These are phyloP conservation scores for Huiozyma sinensis DNA, from an alignment of 805 yeast species.

Conservation along the genomic window DNA sequence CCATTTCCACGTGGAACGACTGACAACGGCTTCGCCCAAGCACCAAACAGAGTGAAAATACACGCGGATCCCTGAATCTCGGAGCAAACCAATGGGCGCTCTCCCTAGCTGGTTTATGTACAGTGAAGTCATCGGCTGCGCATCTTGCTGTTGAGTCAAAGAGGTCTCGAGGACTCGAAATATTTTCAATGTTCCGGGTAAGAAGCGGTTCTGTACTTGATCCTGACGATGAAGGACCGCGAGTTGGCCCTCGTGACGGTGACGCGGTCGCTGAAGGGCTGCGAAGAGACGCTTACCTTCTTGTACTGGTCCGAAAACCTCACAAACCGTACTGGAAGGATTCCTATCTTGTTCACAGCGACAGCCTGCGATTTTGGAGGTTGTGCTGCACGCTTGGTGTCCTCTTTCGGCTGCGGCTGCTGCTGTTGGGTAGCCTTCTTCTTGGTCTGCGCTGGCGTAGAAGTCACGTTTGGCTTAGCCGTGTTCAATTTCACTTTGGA, in stretches of 20 bases:
- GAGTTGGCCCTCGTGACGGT: slow-evolving; percentile 20
- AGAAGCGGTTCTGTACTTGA: slow-evolving; percentile 6
- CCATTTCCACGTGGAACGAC: too few species aligned
- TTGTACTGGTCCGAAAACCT: slow-evolving; percentile 29
- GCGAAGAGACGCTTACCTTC: slow-evolving; percentile 32
- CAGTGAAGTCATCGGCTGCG: too few species aligned
- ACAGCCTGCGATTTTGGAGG: slow-evolving; percentile 1
- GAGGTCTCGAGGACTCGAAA: not conserved
- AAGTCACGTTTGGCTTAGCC: slow-evolving; percentile 3
- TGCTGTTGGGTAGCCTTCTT: slow-evolving; percentile 8
- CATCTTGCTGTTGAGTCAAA: too few species aligned
- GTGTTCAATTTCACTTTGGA: slow-evolving; percentile 11
- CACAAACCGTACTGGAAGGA: slow-evolving; percentile 33
- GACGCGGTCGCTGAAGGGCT: slow-evolving; percentile 30
- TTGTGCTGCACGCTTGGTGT: slow-evolving; percentile 3
- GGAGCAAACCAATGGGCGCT: too few species aligned
- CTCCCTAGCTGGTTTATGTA: too few species aligned
- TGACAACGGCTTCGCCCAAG: too few species aligned
- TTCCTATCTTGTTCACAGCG: slow-evolving; percentile 17
- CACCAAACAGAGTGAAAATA: too few species aligned
- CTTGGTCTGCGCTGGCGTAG: slow-evolving; percentile 4
- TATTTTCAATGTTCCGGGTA: slow-evolving; percentile 3
- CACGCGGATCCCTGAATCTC: too few species aligned
- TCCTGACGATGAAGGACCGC: slow-evolving; percentile 21
- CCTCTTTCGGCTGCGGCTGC: slow-evolving; percentile 6